Percentiles rank a stretch among this genome's conserved stretches.
Conservation (phyloP, 257 asterid species). For the Gynochthodes officinalis region DNA sequence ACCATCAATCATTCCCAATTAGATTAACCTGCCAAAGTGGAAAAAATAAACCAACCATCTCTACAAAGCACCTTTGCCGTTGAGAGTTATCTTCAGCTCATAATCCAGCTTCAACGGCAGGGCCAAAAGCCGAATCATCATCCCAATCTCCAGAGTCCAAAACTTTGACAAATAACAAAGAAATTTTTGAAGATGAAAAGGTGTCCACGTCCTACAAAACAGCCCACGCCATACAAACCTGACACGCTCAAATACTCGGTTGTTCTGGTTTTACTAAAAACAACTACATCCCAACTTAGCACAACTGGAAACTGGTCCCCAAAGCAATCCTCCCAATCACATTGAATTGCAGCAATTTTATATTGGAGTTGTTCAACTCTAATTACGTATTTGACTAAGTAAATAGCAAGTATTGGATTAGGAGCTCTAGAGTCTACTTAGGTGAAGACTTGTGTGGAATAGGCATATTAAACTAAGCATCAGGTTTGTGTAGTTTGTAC, state of each 20-base stretch:
- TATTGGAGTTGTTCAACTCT: no score
- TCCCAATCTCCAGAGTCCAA: background rate
- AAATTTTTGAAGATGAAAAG: conserved; percentile 12
- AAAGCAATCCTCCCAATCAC: background rate
- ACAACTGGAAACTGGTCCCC: conserved; percentile 12
- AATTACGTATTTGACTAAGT: no score
- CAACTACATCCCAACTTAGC: conserved; percentile 8
- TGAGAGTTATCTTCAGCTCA: background rate
- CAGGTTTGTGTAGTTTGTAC: no score
- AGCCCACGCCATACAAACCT: conserved; percentile 25
- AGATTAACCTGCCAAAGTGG: no score
- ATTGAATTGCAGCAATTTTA: background rate
- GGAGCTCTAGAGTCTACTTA: background rate
- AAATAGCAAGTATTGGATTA: no score
- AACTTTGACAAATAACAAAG: conserved; percentile 2
- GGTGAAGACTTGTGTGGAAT: background rate
- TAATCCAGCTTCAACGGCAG: background rate
- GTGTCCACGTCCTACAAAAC: conserved; percentile 22
- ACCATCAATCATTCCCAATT: background rate
- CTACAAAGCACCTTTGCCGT: background rate
- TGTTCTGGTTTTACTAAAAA: no score
- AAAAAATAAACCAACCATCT: background rate
- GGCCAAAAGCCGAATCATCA: conserved; percentile 2
- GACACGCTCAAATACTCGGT: no score
- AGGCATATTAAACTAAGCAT: background rate